Conservation (phyloP, 1,139 yeast species). For the Yamadazyma spencermartinsiae region DNA sequence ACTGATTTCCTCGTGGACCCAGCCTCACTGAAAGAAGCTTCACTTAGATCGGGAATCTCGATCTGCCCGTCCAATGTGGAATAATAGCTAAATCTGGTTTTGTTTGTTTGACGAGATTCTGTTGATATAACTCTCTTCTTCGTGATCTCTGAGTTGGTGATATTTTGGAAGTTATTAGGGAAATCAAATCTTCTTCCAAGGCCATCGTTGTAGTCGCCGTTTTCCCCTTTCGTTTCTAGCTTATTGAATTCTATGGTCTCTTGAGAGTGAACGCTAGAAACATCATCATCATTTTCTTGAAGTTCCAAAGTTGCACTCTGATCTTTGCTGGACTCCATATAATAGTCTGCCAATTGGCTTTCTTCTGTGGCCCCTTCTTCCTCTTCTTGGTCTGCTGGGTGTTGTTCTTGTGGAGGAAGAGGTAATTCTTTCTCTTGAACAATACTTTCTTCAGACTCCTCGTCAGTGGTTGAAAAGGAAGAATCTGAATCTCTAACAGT, state of each 20-base stretch:
- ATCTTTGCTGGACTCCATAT: conserved; percentile 6
- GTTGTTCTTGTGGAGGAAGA: conserved; percentile 1
- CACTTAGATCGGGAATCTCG: conserved; percentile 43
- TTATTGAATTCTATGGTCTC: conserved; percentile 14
- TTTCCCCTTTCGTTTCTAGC: conserved; percentile 11
- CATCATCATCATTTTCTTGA: not conserved
- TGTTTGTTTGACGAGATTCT: conserved; percentile 18
- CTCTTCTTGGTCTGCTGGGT: not conserved
- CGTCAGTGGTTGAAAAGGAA: conserved; percentile 7
- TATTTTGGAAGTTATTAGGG: conserved; percentile 36
- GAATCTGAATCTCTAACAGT: conserved; percentile 17
- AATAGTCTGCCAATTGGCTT: conserved; percentile 15
- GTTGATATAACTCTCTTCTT: conserved; percentile 18
- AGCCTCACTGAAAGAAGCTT: conserved; percentile 22
- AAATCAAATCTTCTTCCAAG: conserved; percentile 38
- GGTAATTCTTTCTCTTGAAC: conserved; percentile 7
- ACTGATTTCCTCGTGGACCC: conserved; percentile 21
- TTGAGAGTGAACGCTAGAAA: conserved; percentile 4
- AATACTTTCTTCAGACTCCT: conserved; percentile 3
- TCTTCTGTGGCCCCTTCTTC: conserved; percentile 2
- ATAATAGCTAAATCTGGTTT: conserved; percentile 26
- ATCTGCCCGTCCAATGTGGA: conserved; percentile 38
- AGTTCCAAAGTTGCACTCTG: not conserved
- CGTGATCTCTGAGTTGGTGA: conserved; percentile 33
- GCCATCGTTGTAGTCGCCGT: conserved; percentile 34